Base-by-base conservation (phyloP, 768 basidiomycete genomes). In the Ramaria sp. region DNA sequence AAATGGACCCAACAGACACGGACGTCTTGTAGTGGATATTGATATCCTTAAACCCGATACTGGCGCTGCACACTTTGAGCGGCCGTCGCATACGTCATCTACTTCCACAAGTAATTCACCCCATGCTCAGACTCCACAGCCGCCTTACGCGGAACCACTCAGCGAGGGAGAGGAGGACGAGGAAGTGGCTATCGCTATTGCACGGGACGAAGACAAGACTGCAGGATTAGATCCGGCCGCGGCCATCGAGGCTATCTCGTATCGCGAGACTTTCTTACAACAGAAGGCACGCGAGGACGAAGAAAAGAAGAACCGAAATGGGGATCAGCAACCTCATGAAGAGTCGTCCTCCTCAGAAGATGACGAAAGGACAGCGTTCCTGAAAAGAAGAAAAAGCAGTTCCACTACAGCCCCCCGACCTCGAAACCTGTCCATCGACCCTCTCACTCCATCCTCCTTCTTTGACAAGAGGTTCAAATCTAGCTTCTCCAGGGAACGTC, bases 91-190 rank as follows among this genome's bases (percentile, higher is more conserved):
- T 58, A 64, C 73, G 30, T 72, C 73, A 33, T 81, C 79, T 9
- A 74, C 74, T 37, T 74, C 80, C 1, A 76, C 73, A 3, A 60
- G 65, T 30, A 71, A 72, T 57, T 51, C 62, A 61, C 43, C 63
- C 62, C n/a, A 54, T 55, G 20, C 60, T 54, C 45, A 62, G 54
- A 41, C 64, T 69, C 37, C 66, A 3, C 45, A 62, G 27, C 58
- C 64, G 27, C 58, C 64, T 1, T 98, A 98, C 65, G 75, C 81
- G 24, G 96, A 99, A 65, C 96, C 96, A 0, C 72, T 93, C 11
- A 96, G 93, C 0, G 96, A 98, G 68, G 96, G 91, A 38, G 95
- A 99, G 68, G 89, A 90, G 11, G 94, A 92, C 58, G 88, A 92
- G 62, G 84, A 77, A 27, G 77, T 80, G 65, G 78, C 80, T 50